Conservation (phyloP, 108 stramenopile species). For the Nitzschia sp. region DNA sequence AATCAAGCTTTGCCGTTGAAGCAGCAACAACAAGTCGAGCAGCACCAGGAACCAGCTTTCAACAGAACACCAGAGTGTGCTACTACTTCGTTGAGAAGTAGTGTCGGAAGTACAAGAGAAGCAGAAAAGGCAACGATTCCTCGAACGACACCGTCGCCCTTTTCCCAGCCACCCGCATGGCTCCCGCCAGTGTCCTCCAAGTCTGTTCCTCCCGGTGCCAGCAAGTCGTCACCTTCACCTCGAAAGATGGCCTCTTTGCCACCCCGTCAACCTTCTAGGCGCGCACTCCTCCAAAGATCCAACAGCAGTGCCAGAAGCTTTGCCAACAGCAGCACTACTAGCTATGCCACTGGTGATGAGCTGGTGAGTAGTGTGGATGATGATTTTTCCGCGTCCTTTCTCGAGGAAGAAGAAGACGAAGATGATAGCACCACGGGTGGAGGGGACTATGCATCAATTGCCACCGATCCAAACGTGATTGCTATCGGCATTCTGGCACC, state of each 20-base stretch:
- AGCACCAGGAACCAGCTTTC: too few relatives aligned
- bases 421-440: neutral
- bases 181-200: neutral
- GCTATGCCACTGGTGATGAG: conserved; percentile 3
- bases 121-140: too few relatives aligned
- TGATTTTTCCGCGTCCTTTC: neutral
- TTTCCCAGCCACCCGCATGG: neutral
- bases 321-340: neutral
- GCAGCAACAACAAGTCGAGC: too few relatives aligned
- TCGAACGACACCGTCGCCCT: neutral
- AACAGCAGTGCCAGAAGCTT: neutral
- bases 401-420: neutral
- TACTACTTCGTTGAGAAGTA: too few relatives aligned
- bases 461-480: conserved; percentile 8
- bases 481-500: conserved; percentile 16
- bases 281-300: neutral
- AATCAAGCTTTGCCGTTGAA: too few relatives aligned
- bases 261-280: neutral
- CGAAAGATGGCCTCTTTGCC: neutral
- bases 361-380: neutral
- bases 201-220: neutral
- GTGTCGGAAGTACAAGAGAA: too few relatives aligned
- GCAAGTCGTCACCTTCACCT: neutral
- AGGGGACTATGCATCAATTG: neutral
- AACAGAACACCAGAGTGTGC: neutral